Evolutionary conservation across 140 eudicot genomes (phyloP).

Genomic region (Senecio squalidus): DNA sequence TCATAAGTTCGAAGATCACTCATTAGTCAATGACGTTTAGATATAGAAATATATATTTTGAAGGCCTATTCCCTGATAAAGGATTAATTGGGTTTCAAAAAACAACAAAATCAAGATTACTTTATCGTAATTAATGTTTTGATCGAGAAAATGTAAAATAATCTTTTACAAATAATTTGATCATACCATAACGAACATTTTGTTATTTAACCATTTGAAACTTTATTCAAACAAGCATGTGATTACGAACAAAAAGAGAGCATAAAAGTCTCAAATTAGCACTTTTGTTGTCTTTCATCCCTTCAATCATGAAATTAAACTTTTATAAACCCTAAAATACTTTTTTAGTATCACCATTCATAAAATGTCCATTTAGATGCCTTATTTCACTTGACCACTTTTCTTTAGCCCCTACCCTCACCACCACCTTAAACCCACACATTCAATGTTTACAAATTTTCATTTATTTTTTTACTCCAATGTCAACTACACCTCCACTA

Average conservation of each 20-base stretch:
- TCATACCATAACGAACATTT: too few species aligned
- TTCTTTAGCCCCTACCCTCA: conserved; percentile 12
- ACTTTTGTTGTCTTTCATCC: conserved; percentile 6
- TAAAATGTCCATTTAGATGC: conserved; percentile 37
- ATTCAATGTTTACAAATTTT: conserved; percentile 6
- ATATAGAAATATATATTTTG: too few species aligned
- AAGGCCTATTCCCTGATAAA: too few species aligned
- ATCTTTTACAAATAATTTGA: too few species aligned
- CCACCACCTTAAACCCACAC: neutral
- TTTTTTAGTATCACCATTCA: conserved; percentile 16
- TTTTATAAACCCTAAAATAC: conserved; percentile 24
- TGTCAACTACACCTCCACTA: conserved; percentile 39
- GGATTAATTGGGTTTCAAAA: too few species aligned
- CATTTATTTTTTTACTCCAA: neutral
- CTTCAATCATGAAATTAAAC: conserved; percentile 22
- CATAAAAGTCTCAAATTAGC: conserved; percentile 7
- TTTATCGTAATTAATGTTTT: too few species aligned
- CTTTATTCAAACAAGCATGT: conserved; percentile 19
- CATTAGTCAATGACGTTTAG: too few species aligned
- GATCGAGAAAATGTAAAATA: too few species aligned
- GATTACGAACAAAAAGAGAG: conserved; percentile 17
- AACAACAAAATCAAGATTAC: conserved; percentile 14
- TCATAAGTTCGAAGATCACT: too few species aligned
- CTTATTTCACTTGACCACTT: conserved; percentile 25
- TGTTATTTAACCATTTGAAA: conserved; percentile 16